Evolutionary conservation across 768 basidiomycete species (phyloP).

Genomic region (Phylloporus sp.): DNA sequence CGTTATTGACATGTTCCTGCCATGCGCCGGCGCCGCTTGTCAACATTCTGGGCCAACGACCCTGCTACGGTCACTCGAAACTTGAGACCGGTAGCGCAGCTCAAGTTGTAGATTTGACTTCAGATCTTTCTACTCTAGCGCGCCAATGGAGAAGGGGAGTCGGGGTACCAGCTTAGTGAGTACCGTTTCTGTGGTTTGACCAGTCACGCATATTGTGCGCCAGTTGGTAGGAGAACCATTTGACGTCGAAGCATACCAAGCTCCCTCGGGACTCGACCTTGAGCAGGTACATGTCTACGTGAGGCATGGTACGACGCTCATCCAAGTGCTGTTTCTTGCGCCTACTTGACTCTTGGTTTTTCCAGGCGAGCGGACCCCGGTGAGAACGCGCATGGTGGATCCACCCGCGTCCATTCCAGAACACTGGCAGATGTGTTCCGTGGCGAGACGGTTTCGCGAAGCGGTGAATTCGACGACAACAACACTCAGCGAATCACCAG

Average conservation of each 20-base stretch:
- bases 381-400: constrained; percentile 57
- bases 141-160: not conserved
- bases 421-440: constrained; percentile 64
- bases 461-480: constrained; percentile 33
- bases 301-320: constrained; percentile 55
- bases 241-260: constrained; percentile 55
- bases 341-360: not conserved
- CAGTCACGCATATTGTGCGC: not conserved
- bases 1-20: not conserved
- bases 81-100: not conserved
- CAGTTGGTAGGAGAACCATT: constrained; percentile 41
- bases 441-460: constrained; percentile 45
- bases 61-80: not conserved
- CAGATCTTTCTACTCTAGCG: not conserved
- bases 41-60: not conserved
- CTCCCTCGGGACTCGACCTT: constrained; percentile 50
- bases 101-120: not conserved
- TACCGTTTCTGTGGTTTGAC: not conserved
- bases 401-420: constrained; percentile 62
- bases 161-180: constrained; percentile 13
- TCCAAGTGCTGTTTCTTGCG: not conserved
- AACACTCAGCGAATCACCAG: constrained; percentile 1
- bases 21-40: not conserved
- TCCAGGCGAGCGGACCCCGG: constrained; percentile 72
- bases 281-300: constrained; percentile 74